Evolutionary conservation across 257 asterid species (phyloP).

Genomic region (Phtheirospermum japonicum): DNA sequence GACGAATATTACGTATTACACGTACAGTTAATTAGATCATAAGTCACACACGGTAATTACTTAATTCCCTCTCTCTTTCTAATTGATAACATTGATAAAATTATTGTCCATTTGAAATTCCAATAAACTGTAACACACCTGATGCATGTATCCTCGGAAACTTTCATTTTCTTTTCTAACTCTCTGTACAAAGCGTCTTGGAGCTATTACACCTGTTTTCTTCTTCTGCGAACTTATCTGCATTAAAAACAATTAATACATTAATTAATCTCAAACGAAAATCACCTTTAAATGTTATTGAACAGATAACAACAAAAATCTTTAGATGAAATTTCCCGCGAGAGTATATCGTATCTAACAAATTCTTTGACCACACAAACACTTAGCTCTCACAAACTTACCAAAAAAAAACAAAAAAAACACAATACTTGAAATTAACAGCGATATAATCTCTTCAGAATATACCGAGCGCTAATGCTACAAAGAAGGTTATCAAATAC

Average conservation of each 20-base stretch:
- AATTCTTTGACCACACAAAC: no score
- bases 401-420: no score
- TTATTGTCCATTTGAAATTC: neutral
- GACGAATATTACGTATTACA: no score
- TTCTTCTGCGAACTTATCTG: constrained; percentile 3
- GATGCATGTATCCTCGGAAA: neutral
- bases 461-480: neutral
- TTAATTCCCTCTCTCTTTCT: neutral
- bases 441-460: no score
- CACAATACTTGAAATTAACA: no score
- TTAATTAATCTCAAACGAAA: neutral
- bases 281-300: no score
- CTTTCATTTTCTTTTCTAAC: neutral
- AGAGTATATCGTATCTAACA: no score
- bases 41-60: neutral
- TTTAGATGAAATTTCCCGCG: no score
- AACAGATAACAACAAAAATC: no score
- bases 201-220: constrained; percentile 3
- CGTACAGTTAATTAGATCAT: no score
- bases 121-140: neutral
- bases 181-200: neutral
- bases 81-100: neutral
- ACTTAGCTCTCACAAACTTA: no score
- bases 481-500: neutral
- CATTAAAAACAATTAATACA: neutral